Evolutionary conservation across 495 filamentous ascomycete species (phyloP).

Genomic region (Poronia punctata): DNA sequence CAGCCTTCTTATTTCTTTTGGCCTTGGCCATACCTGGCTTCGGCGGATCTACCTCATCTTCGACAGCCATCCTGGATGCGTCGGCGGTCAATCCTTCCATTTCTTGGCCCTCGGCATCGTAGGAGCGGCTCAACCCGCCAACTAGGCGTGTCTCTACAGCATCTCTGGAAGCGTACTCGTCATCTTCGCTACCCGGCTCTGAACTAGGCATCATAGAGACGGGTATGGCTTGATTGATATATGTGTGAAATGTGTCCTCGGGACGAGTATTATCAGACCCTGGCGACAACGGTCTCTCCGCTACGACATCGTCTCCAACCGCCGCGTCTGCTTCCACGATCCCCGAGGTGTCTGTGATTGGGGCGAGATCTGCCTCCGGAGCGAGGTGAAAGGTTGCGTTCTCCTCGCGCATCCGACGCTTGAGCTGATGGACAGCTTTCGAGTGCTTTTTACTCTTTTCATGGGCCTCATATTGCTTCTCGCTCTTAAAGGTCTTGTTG

Average conservation of each 20-base stretch:
- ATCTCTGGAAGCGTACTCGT: slow-evolving; percentile 39
- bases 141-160: slow-evolving; percentile 32
- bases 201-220: slow-evolving; percentile 4
- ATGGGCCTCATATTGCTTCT: slow-evolving; percentile 87
- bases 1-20: slow-evolving; percentile 76
- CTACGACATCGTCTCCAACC: too few species aligned
- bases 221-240: slow-evolving; percentile 4
- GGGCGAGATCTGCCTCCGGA: background rate
- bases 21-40: slow-evolving; percentile 83
- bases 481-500: slow-evolving; percentile 86
- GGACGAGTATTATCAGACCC: background rate
- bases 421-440: slow-evolving; percentile 74
- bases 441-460: slow-evolving; percentile 94
- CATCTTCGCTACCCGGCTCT: slow-evolving; percentile 23
- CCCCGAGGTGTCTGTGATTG: background rate
- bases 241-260: slow-evolving; percentile 1
- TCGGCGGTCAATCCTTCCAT: slow-evolving; percentile 2
- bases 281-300: background rate
- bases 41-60: slow-evolving; percentile 11
- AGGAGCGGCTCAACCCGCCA: background rate
- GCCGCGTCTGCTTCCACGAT: slow-evolving; percentile 4
- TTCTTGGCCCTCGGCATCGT: slow-evolving; percentile 2
- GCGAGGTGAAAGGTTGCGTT: slow-evolving; percentile 54
- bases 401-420: slow-evolving; percentile 75
- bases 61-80: slow-evolving; percentile 5